phyloP scores from a whole-genome alignment of 2,329 filamentous ascomycete genomes.

The Xylariaceae sp. region DNA sequence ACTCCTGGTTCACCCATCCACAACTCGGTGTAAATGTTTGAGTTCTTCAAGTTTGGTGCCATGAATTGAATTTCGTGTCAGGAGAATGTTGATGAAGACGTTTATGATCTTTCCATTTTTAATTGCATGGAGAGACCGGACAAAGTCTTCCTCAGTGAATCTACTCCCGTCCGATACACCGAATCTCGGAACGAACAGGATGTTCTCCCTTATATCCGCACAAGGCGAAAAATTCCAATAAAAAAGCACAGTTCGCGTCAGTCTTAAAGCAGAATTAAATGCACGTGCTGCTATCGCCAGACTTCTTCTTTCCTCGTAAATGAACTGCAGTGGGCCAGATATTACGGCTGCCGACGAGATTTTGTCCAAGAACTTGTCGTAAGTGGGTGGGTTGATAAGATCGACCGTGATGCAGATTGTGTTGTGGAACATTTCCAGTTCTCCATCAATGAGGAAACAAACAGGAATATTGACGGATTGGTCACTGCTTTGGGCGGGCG shows the following conservation, averaged over 20 bases:
- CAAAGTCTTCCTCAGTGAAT: neutral
- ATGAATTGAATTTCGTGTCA: neutral
- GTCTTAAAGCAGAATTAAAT: no score
- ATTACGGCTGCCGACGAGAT: neutral
- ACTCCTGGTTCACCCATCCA: no score
- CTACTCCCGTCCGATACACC: neutral
- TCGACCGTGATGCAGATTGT: neutral
- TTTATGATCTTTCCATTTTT: neutral
- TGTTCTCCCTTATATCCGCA: neutral
- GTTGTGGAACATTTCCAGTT: neutral
- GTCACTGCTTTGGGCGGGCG: neutral
- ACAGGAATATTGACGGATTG: neutral
- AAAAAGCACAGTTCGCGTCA: neutral
- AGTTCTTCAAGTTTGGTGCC: neutral
- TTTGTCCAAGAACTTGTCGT: neutral
- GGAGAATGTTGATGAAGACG: neutral
- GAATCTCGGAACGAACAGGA: neutral
- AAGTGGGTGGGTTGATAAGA: neutral
- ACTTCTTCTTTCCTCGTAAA: neutral
- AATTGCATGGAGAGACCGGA: neutral
- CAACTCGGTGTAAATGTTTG: neutral
- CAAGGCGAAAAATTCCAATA: neutral
- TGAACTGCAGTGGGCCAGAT: neutral
- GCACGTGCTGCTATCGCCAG: no score
- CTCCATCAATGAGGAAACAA: neutral